A percentile compares a stretch with the other conserved stretches of the same genome.
Conservation (phyloP, 257 asterid species). For the Echium plantagineum region DNA sequence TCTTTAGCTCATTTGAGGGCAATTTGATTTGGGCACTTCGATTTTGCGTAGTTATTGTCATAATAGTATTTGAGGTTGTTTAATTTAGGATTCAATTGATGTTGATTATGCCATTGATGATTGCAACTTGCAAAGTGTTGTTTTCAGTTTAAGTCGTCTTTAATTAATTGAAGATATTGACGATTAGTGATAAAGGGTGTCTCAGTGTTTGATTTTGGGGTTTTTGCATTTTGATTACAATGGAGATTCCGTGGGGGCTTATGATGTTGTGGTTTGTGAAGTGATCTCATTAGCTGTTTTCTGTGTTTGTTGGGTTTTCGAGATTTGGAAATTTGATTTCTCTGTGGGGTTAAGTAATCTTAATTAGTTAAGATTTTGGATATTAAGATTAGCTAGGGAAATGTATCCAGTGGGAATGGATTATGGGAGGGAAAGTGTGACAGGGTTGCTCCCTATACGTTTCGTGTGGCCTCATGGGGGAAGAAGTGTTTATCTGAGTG, state of each 20-base stretch:
- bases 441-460: constrained; percentile 52
- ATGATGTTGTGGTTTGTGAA: constrained; percentile 7
- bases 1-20: not conserved
- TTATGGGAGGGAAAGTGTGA: constrained; percentile 41
- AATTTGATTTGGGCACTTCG: not conserved
- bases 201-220: not conserved
- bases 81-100: not conserved
- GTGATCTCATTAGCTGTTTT: constrained; percentile 7
- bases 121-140: too few species aligned
- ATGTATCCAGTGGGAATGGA: constrained; percentile 40
- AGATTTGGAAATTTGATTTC: constrained; percentile 6
- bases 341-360: constrained; percentile 14
- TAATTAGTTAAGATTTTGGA: constrained; percentile 11
- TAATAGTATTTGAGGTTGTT: too few species aligned
- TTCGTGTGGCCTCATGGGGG: constrained; percentile 94
- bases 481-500: constrained; percentile 58
- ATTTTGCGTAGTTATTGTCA: not conserved
- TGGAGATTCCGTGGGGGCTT: not conserved
- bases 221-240: not conserved
- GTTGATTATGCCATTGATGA: too few species aligned
- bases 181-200: not conserved
- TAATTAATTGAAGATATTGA: not conserved
- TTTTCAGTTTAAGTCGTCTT: not conserved
- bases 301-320: constrained; percentile 1
- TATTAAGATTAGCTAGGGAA: constrained; percentile 21